Percentiles rank a stretch among this genome's conserved stretches.
These are phyloP conservation scores for Haematococcus lacustris DNA, from an alignment of 139 green algal genomes.

Conservation along the genomic window DNA sequence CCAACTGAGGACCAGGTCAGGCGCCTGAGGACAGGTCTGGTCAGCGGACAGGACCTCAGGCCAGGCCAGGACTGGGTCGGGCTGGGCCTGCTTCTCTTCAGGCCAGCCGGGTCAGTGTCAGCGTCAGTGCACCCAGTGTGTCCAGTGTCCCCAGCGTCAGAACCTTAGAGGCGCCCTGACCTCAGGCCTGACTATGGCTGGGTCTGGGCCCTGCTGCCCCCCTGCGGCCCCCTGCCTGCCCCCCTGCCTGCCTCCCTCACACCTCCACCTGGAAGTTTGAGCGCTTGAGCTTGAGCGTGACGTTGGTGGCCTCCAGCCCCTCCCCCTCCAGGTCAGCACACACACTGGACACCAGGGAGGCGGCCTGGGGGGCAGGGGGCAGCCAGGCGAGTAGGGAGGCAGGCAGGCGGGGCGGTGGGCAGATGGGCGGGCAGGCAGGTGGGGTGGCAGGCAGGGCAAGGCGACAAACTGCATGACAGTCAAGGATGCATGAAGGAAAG, in stretches of 20 bases:
- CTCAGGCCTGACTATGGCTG: not conserved
- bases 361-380: not conserved
- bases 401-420: not conserved
- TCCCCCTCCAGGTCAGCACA: conserved; percentile 60
- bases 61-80: no score
- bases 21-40: no score
- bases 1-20: no score
- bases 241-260: not conserved
- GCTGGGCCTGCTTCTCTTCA: no score
- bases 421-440: not conserved
- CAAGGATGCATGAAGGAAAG: not conserved
- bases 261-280: conserved; percentile 56
- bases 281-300: conserved; percentile 84
- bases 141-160: not conserved
- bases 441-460: not conserved
- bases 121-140: not conserved
- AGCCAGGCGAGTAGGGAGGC: not conserved
- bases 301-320: conserved; percentile 57
- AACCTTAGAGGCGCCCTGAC: not conserved
- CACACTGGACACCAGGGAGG: conserved; percentile 52
- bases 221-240: not conserved
- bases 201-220: not conserved
- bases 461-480: not conserved
- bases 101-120: not conserved
- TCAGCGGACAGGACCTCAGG: no score